Conservation (phyloP, 768 basidiomycete species). For the Mrakia blollopis region DNA sequence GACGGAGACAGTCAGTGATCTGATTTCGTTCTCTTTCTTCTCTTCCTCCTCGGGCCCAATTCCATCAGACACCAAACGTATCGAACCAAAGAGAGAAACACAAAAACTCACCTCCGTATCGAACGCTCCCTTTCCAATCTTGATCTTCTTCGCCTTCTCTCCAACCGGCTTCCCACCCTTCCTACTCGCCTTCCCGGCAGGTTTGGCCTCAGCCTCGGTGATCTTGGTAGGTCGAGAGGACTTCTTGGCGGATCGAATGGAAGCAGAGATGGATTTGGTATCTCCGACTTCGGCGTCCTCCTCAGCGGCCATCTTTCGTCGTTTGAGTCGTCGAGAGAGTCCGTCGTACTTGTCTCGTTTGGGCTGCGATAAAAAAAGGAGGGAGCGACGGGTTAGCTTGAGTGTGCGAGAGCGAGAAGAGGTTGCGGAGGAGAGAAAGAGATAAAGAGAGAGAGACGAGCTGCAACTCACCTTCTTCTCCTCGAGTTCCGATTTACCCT, state of each 20-base stretch:
- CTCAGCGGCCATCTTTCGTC: conserved; percentile 79
- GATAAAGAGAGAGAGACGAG: not conserved
- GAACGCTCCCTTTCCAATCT: conserved; percentile 31
- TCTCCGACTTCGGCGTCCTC: conserved; percentile 60
- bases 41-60: not conserved
- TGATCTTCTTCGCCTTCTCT: conserved; percentile 25
- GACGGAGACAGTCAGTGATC: too few relatives aligned
- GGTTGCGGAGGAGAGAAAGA: not conserved
- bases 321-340: conserved; percentile 77
- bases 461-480: conserved; percentile 31
- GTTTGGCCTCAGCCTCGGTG: conserved; percentile 50
- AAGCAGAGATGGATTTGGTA: conserved; percentile 52
- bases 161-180: conserved; percentile 43
- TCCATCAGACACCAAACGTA: not conserved
- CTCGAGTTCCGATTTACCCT: conserved; percentile 27
- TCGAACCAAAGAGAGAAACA: not conserved
- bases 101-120: conserved; percentile 4
- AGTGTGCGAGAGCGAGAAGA: not conserved
- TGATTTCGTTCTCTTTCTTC: too few relatives aligned
- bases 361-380: conserved; percentile 30
- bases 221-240: conserved; percentile 68
- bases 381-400: conserved; percentile 42
- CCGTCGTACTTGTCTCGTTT: conserved; percentile 52
- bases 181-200: conserved; percentile 35
- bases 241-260: conserved; percentile 85